Base-by-base conservation (phyloP, 2,329 filamentous ascomycete species). In the Nigrospora sphaerica region DNA sequence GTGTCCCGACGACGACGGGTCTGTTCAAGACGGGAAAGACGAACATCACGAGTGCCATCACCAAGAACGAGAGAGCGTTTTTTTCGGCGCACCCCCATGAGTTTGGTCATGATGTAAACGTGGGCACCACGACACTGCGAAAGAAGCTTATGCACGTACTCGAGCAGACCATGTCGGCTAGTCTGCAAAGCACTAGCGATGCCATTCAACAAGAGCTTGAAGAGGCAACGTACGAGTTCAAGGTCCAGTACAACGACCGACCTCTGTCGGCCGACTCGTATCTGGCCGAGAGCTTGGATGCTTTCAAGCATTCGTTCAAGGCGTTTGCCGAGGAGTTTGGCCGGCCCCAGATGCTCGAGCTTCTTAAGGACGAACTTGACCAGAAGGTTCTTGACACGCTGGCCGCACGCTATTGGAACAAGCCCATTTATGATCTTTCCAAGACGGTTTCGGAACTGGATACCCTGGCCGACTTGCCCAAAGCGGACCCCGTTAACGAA, bases 171-270 rank as follows among this genome's bases (percentile, higher is more conserved):
- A 98, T 98, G 95, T 92, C 92, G 28, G 82, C 88, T 32, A 95
- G 88, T 58, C 74, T 98, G 46, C 87, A 93, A 56, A 83, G 82
- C 46, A 98, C 93, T 4, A 88, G 87, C 56, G 89, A 96, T 61
- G 89, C 90, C 11, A 96, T 98, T 54, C 85, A 86, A 51, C 89
- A 95, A 62, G 93, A 98, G 64, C 80, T 98, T 0, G 92, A 96
- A 59, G 93, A 98, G 67, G 91, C 93, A 3, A 92, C 88, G 0
- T 98, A 98, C 61, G 92, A 98, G 66, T 98, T 95, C 75, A 98
- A 98, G 65, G 93, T 98, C 6, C 95, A 98, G 65, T 98, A 98
- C 70, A 98, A 98, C 60, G 93, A 98, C 63, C 83, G 93, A 7
- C 89, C 92, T 1, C 73, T 98, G 33, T 95, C 89, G 43, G 93